phyloP scores from a whole-genome alignment of 305 asterid species.

The Fraxinus paxiana region DNA sequence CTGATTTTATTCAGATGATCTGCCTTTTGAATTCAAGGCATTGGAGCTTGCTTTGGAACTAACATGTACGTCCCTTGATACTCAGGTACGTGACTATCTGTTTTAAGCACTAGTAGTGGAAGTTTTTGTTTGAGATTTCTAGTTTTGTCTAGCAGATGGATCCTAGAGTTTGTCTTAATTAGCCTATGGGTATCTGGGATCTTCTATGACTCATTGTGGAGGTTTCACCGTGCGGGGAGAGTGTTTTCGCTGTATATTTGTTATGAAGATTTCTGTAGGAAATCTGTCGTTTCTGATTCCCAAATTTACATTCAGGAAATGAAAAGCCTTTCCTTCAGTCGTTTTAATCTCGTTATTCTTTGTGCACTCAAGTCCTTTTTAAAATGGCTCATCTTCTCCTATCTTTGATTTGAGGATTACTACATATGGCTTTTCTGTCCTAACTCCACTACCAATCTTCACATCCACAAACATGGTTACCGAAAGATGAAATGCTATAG shows the following conservation, averaged over 20 bases:
- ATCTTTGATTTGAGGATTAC: neutral
- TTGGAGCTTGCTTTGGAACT: constrained; percentile 96
- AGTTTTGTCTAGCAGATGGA: neutral
- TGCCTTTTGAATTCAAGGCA: constrained; percentile 95
- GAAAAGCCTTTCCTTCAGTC: neutral
- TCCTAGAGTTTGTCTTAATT: neutral
- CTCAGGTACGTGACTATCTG: constrained; percentile 61
- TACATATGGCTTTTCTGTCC: neutral
- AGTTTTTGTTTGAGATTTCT: constrained; percentile 3
- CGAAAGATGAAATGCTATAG: neutral
- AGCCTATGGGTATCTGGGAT: neutral
- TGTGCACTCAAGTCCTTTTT: neutral
- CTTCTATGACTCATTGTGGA: neutral
- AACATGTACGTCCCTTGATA: constrained; percentile 84
- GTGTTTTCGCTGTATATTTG: neutral
- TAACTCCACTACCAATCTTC: neutral
- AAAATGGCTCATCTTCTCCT: neutral
- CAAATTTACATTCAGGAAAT: neutral
- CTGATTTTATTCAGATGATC: constrained; percentile 64
- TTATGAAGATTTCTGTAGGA: neutral
- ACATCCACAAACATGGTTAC: neutral
- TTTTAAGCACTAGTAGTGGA: constrained; percentile 15
- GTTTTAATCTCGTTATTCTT: neutral
- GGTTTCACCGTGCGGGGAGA: neutral
- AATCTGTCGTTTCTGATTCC: neutral